Conservation (phyloP, 1,139 yeast species). For the Sugiyamaella novakii region DNA sequence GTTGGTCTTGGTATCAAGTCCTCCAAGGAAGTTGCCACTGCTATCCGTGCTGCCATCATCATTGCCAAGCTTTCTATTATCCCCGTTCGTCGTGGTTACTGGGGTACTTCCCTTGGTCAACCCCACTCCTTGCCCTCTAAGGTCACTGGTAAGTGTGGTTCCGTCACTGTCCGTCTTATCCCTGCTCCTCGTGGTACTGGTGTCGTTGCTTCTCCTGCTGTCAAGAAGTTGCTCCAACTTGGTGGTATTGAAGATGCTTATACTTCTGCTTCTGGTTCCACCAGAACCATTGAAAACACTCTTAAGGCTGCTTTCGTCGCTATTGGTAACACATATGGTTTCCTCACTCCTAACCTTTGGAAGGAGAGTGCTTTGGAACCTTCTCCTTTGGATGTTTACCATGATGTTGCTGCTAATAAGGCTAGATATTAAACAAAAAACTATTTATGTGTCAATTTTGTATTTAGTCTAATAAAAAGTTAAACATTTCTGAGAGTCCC, state of each 20-base stretch:
- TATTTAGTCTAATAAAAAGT: constrained; percentile 13
- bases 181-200: constrained; percentile 99
- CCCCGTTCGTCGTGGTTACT: constrained; percentile 99
- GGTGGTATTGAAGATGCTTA: constrained; percentile 99
- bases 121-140: constrained; percentile 98
- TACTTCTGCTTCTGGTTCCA: constrained; percentile 98
- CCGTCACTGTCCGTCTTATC: constrained; percentile 95
- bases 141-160: constrained; percentile 99
- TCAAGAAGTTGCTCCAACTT: constrained; percentile 96
- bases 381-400: constrained; percentile 91
- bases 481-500: too few relatives aligned
- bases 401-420: constrained; percentile 40
- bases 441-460: constrained; percentile 11
- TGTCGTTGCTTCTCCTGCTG: constrained; percentile 99
- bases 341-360: constrained; percentile 99
- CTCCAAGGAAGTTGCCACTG: constrained; percentile 99
- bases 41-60: constrained; percentile 99
- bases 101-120: constrained; percentile 99
- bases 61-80: constrained; percentile 98
- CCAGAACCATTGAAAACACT: constrained; percentile 99
- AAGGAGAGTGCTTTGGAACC: constrained; percentile 77
- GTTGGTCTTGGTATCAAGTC: constrained; percentile 99
- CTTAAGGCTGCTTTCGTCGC: constrained; percentile 99
- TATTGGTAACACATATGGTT: constrained; percentile 99
- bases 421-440: constrained; percentile 29